Base-by-base conservation (phyloP, 345 rosid species). In the Camelina hispida region DNA sequence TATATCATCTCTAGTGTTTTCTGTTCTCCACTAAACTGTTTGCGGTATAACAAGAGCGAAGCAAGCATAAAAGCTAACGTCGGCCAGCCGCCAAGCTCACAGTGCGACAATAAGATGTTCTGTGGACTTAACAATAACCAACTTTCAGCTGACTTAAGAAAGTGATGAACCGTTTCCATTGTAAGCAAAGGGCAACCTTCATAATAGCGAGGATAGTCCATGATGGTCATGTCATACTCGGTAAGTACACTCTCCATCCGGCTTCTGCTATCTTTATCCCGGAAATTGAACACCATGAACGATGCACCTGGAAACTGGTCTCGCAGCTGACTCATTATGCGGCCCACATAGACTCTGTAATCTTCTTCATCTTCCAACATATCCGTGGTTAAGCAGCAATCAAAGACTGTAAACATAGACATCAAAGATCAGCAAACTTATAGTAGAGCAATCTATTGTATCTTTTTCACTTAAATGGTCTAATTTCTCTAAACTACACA, bases 21-120 rank as follows among this genome's bases (percentile, higher is more conserved):
- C 83, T 79, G 87, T 74, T 91, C 93, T 9, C 86, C 91, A 0
- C 69, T 83, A 55, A 79, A 79, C 71, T 86, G 90, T 75, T 88
- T 91, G 61, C 88, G 70, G 61, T 88, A 83, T 48, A 88, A 66
- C 83, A 88, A 74, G 57, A 91, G 86, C 7, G 93, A 86, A 68
- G 93, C 86, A 34, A 91, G 90, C 97, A 91, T 86, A 75, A 91
- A 91, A 9, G 89, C 89, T 83, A 91, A 63, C 72, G 86, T 83
- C 8, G 94, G 97, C 97, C 91, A 88, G 15, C 90, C 90, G 4
- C 93, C 89, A 54, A 73, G 80, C 76, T 87, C 97, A 46, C 97
- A 87, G 66, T 88, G 89, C 74, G 85, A 75, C 83, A 88, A 62
- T 67, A 91, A 78, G 80, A 88, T 81, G 53, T 91, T 91, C 76